Evolutionary conservation across 2,329 filamentous ascomycete species (phyloP).

Genomic region (Colletotrichum tanaceti): DNA sequence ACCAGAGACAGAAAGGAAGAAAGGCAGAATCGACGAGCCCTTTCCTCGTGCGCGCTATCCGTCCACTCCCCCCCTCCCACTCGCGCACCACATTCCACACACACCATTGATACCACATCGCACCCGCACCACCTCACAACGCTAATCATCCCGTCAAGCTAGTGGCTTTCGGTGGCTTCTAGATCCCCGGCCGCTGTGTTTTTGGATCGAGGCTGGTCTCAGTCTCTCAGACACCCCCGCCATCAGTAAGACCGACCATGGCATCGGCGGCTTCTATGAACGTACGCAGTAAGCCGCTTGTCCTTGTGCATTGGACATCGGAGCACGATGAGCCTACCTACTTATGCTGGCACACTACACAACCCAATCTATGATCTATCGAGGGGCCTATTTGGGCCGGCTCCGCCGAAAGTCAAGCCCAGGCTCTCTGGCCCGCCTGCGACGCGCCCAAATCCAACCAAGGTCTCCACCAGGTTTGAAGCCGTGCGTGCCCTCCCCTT

Average conservation of each 20-base stretch:
- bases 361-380: not conserved
- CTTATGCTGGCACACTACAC: too few species aligned
- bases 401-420: slow-evolving; percentile 1
- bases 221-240: slow-evolving; percentile 24
- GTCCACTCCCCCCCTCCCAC: slow-evolving; percentile 16
- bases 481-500: slow-evolving; percentile 20
- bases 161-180: slow-evolving; percentile 39
- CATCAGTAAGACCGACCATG: not conserved
- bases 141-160: slow-evolving; percentile 35
- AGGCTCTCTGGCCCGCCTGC: slow-evolving; percentile 16
- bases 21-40: slow-evolving; percentile 8
- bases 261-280: slow-evolving; percentile 20
- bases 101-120: slow-evolving; percentile 5
- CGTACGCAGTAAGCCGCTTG: not conserved
- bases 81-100: not conserved
- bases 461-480: slow-evolving; percentile 29
- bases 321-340: slow-evolving; percentile 6
- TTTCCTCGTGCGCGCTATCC: slow-evolving; percentile 12
- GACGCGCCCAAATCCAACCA: slow-evolving; percentile 18
- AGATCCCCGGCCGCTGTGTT: slow-evolving; percentile 38
- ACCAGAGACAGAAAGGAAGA: not conserved
- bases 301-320: slow-evolving; percentile 24
- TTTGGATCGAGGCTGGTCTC: slow-evolving; percentile 37
- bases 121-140: slow-evolving; percentile 9
- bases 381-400: slow-evolving; percentile 5